phyloP scores from a whole-genome alignment of 2,329 filamentous ascomycete species.

The Daldinia eschscholtzii region DNA sequence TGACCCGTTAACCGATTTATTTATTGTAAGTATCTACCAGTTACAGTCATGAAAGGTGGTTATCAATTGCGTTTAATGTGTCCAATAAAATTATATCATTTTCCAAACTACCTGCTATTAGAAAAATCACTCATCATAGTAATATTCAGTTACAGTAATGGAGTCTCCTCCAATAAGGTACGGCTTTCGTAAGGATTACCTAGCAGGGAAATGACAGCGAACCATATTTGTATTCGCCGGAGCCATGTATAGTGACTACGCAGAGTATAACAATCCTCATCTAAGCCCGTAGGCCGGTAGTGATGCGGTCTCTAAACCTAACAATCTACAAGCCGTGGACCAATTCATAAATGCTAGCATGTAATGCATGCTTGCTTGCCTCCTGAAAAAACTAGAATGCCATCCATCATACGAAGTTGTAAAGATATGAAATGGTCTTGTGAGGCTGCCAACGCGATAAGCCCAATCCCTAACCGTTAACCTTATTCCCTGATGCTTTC shows the following conservation, averaged over 20 bases:
- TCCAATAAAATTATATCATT: no score
- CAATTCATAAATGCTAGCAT: constrained; percentile 24
- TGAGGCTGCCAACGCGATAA: constrained; percentile 16
- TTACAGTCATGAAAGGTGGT: no score
- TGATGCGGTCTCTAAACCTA: constrained; percentile 13
- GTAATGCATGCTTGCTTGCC: constrained; percentile 15
- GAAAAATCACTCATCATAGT: no score
- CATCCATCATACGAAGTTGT: constrained; percentile 5
- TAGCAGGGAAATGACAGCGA: not conserved
- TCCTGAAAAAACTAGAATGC: constrained; percentile 12
- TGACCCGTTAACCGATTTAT: no score
- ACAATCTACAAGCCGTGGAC: constrained; percentile 24
- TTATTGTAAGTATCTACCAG: no score
- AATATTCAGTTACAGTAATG: no score
- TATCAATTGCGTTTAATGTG: no score
- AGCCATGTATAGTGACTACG: constrained; percentile 15
- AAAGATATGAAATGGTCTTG: constrained; percentile 22
- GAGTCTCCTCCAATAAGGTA: no score
- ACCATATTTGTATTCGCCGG: constrained; percentile 18
- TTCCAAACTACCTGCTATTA: no score
- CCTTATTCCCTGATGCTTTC: constrained; percentile 32
- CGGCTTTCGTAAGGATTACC: not conserved
- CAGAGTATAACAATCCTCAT: constrained; percentile 35
- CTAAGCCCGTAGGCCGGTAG: constrained; percentile 9
- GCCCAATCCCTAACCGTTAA: constrained; percentile 19